Evolutionary conservation across 1,284 basidiomycete species (phyloP), one percentile per base, ranked within the genome.

Genomic region (Ustilago cynodontis): DNA sequence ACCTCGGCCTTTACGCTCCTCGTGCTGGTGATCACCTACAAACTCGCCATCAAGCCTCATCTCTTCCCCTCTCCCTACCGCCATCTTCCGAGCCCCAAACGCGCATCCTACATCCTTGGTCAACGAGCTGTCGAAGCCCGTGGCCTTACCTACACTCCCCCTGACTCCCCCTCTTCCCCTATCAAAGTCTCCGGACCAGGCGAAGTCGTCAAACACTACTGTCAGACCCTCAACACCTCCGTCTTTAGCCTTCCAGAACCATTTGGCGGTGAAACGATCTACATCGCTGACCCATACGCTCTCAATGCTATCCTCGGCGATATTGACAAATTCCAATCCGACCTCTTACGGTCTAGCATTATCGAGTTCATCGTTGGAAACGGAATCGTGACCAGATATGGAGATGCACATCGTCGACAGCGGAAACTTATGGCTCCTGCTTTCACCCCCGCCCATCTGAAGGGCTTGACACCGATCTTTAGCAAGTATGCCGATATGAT

Each of bases 391-490:
- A 61, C 67, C 3, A 53, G 60, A 5, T 78, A 67, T 24, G 75
- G 71, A 49, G 67, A 74, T 57, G 67, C 71, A 22, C 75, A 78
- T 51, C 58, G 75, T 16, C 56, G 55, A 20, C 80, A 82, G 59
- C 66, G 80, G 47, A 72, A 69, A 47, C 57, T 83, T 28, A 79
- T 83, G 58, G 67, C 66, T 0, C 81, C 81, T 14, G 78, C 80
- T 2, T 83, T 83, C 50, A 73, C 80, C 1, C 71, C 75, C 3
- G 68, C 70, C 10, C 74, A 77, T 47, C 22, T 80, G 26, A 77
- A 74, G 55, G 64, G 68, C 4, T 50, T 80, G 35, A 71, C 67
- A 10, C 67, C 71, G 3, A 64, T 62, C n/a, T 72, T 83, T 22
- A 43, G 60, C 41, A 67, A 68, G 41, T 77, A 80, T 29, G 80